Evolutionary conservation across 2,329 filamentous ascomycete genomes (phyloP), one percentile per base, ranked within the genome.

Genomic region (Neofusicoccum kwambonambiense): DNA sequence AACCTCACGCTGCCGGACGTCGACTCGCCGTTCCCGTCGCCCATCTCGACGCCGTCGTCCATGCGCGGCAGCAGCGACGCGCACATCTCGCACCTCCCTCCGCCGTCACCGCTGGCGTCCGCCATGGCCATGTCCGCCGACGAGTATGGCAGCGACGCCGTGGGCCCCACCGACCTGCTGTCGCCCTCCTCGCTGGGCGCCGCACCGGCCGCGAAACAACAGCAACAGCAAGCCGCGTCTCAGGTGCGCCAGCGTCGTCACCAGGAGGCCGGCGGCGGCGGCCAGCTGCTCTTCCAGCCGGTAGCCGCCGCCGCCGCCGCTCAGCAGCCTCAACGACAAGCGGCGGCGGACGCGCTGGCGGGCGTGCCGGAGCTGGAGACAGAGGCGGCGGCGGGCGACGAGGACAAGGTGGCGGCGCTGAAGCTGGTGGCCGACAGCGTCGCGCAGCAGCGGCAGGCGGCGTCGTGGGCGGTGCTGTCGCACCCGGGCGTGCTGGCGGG

Each of bases 401-500:
- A 82, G 60, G 89, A 93, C 74, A 87, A 89, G 73, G 79, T 87
- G 68, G 83, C 87, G 64, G 89, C 89, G 17, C 82, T 96, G 60
- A 85, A 86, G 68, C 85, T 96, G 19, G 84, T 96, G 44, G 89
- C 92, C 67, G 91, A 94, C 77, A 92, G 89, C 65, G 86, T 96
- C 57, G 90, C 91, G 41, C 90, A 96, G 78, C 92, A 95, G 81
- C 87, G 90, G 67, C 89, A 92, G 74, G 79, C 84, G 8, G 87
- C 90, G 19, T 86, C 87, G 47, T 79, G 81, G 63, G 80, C 86
- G 67, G 80, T 95, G 54, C 71, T 78, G 64, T 73, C 68, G 73
- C 76, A 66, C 75, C 76, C 11, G n/a, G 71, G 79, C 4, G 73
- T 72, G 0, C 27, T 62, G 35, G 64, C 56, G 22, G 64, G 27